Percentiles rank a stretch among this genome's conserved stretches.
Evolutionary conservation across 768 basidiomycete species (phyloP).

Genomic region (Hortiboletus flavorubellus): DNA sequence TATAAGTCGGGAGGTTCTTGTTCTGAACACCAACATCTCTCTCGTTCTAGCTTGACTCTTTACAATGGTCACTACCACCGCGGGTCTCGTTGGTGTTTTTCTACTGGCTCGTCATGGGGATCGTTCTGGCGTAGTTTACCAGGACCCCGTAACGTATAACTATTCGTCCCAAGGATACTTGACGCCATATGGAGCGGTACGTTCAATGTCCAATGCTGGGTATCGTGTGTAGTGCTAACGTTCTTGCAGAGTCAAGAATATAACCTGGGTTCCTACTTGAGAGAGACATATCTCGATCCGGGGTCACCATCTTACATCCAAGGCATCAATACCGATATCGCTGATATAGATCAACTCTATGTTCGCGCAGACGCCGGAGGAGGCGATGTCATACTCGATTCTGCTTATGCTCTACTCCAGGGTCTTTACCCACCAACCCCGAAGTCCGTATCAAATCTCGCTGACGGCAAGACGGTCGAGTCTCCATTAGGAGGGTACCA

Average conservation of each 20-base stretch:
- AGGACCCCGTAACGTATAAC: constrained; percentile 72
- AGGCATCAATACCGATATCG: constrained; percentile 62
- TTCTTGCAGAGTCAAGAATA: constrained; percentile 46
- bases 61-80: constrained; percentile 24
- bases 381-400: constrained; percentile 79
- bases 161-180: constrained; percentile 55
- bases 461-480: constrained; percentile 65
- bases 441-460: constrained; percentile 63
- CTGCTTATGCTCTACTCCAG: constrained; percentile 77
- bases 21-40: background rate
- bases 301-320: constrained; percentile 65
- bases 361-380: constrained; percentile 72
- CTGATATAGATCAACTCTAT: constrained; percentile 64
- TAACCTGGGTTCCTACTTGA: constrained; percentile 56
- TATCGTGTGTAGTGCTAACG: background rate
- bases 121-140: constrained; percentile 55
- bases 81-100: constrained; percentile 62
- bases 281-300: constrained; percentile 60
- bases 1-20: constrained; percentile 9
- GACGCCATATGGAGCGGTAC: constrained; percentile 71
- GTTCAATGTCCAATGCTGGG: constrained; percentile 22
- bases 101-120: constrained; percentile 77
- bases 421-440: constrained; percentile 78
- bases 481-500: constrained; percentile 84
- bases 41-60: background rate